A percentile compares a stretch with the other conserved stretches of the same genome.
Evolutionary conservation across 768 basidiomycete genomes (phyloP).

Genomic region (Cystofilobasidium bisporidii): DNA sequence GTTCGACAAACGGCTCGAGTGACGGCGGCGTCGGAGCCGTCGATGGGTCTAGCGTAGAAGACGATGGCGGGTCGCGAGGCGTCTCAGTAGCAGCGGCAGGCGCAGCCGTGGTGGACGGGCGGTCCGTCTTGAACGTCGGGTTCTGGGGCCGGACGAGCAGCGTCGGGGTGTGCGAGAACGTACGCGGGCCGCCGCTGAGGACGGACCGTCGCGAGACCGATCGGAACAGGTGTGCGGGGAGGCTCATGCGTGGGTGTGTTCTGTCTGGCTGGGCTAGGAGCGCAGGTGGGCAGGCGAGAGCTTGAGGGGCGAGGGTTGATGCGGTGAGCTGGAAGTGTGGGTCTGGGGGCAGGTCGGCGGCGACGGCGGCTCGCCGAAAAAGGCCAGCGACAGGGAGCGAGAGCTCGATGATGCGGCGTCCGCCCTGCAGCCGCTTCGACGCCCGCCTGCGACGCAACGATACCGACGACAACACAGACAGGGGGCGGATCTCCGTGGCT

Average conservation of each 20-base stretch:
- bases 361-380: too few species aligned
- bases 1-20: background rate
- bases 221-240: slow-evolving; percentile 1
- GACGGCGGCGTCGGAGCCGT: background rate
- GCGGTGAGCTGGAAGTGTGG: too few species aligned
- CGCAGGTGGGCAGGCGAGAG: too few species aligned
- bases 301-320: too few species aligned
- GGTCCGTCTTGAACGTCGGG: too few species aligned
- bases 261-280: too few species aligned
- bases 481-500: too few species aligned
- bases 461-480: too few species aligned
- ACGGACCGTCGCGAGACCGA: background rate
- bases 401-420: background rate
- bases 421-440: too few species aligned
- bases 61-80: background rate
- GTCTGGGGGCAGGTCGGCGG: too few species aligned
- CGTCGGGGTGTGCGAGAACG: slow-evolving; percentile 4
- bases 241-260: background rate
- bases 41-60: slow-evolving; percentile 1
- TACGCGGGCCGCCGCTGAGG: background rate
- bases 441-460: too few species aligned
- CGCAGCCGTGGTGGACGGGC: too few species aligned
- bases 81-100: background rate
- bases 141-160: slow-evolving; percentile 15
- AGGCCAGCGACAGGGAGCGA: background rate